A percentile compares a stretch with the other conserved stretches of the same genome.
Conservation (phyloP, 331 rosid species). For the Phaseolus coccineus region DNA sequence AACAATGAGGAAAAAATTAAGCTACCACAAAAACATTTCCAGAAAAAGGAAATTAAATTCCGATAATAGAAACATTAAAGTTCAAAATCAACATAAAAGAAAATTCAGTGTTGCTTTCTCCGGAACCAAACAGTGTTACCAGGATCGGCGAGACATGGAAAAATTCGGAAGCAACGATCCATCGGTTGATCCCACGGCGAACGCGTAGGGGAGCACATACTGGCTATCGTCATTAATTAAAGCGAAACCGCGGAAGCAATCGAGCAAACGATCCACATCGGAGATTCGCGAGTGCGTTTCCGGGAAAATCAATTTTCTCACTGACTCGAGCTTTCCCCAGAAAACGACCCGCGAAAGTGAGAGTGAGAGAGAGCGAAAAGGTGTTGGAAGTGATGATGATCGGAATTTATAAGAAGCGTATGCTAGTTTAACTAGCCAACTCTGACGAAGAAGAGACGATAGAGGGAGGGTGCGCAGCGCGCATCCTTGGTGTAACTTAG, state of each 20-base stretch:
- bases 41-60: constrained; percentile 8
- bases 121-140: constrained; percentile 54
- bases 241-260: not conserved
- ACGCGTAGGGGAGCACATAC: constrained; percentile 49
- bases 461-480: constrained; percentile 41
- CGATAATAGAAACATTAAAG: not conserved
- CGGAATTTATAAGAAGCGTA: not conserved
- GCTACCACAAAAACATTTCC: not conserved
- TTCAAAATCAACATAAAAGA: not conserved
- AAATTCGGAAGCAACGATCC: constrained; percentile 60
- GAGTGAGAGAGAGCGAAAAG: not conserved
- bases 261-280: constrained; percentile 30
- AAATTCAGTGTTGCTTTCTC: no score
- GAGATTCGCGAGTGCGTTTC: constrained; percentile 31
- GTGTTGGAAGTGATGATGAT: not conserved
- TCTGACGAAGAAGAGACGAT: not conserved
- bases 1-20: not conserved
- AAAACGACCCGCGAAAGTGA: constrained; percentile 10
- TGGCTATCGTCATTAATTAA: constrained; percentile 58
- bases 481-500: constrained; percentile 29
- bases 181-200: constrained; percentile 56
- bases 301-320: constrained; percentile 25
- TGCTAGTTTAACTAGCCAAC: constrained; percentile 1
- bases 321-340: constrained; percentile 16
- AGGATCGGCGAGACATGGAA: constrained; percentile 88